Base-by-base conservation (phyloP, 257 asterid genomes). In the Agastache rugosa region DNA sequence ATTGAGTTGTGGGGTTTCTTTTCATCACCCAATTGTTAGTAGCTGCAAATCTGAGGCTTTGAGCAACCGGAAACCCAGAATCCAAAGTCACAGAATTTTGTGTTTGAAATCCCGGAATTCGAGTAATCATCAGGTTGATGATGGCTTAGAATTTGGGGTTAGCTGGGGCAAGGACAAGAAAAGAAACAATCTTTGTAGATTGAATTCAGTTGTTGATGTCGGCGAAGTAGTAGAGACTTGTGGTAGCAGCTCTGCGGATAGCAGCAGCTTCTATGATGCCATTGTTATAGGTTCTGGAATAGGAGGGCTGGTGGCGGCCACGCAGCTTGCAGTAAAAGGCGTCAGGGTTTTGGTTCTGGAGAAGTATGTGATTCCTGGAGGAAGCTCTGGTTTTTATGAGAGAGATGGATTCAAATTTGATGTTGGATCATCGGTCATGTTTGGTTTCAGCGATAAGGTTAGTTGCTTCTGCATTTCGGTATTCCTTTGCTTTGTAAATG, bases 361-460 rank as follows among this genome's bases (percentile, higher is more conserved):
- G 88, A 95, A 92, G 85, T 92, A 95, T 80, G 96, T 95, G 50
- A 90, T 95, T 80, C 99, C 98, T 67, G 99, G 99, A 5, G 99
- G 98, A 45, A 95, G 99, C 86, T 90, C 99, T 20, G 97, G 97
- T 11, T 95, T 81, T 78, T 92, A 88, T 51, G 80, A 87, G 82
- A 89, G 96, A 81, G 97, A 88, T 83, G 98, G 99, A 1, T 95
- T 86, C 77, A 95, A 80, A 67, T 94, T 94, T 58, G 99, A 95
- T 78, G 99, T 95, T 78, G 99, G 98, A 74, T 90, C 99, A 67
- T 92, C 99, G 0, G 99, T 95, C 63, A 95, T 95, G 98, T 95
- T 95, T 74, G 99, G 99, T 68, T 95, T 95, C 84, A 92, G 97
- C 37, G 99, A 95, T 78, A 92, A 95, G 99, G 99, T 95, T 39